Evolutionary conservation across 1,284 basidiomycete species (phyloP).

Genomic region (Sporisorium sorghi): DNA sequence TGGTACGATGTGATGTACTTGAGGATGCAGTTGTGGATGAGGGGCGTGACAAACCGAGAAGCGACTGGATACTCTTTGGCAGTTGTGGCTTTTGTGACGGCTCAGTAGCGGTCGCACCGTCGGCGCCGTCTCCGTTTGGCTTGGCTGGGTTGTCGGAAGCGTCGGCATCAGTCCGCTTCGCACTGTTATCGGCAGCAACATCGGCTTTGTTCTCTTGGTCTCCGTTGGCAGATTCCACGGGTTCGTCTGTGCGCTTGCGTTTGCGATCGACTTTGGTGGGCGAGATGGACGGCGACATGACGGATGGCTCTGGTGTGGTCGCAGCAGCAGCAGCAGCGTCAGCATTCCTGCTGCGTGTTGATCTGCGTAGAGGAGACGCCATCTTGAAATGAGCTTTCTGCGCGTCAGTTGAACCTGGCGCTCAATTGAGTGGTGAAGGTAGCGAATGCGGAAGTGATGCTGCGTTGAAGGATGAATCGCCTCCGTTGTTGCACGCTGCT

Average conservation of each 20-base stretch:
- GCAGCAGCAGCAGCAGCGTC: constrained; percentile 28
- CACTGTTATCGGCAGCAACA: background rate
- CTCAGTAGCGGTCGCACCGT: background rate
- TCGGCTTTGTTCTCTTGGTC: constrained; percentile 8
- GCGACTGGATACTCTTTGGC: constrained; percentile 20
- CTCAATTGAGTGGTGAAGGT: background rate
- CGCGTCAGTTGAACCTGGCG: background rate
- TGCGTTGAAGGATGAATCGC: background rate
- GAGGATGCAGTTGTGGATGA: constrained; percentile 7
- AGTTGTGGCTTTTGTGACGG: constrained; percentile 15
- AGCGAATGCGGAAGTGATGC: background rate
- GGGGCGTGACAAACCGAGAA: constrained; percentile 33
- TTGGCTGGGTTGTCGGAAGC: background rate
- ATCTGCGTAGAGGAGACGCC: constrained; percentile 45
- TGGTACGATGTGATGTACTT: background rate
- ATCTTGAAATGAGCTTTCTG: constrained; percentile 7
- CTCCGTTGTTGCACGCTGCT: background rate
- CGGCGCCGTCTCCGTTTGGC: background rate
- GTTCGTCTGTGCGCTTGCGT: constrained; percentile 38
- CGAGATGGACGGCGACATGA: constrained; percentile 28
- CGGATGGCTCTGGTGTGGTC: constrained; percentile 43
- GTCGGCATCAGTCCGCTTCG: background rate
- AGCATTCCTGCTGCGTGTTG: constrained; percentile 29
- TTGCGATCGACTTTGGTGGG: constrained; percentile 44
- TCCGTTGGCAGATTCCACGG: constrained; percentile 12